Conservation (phyloP, 148 eudicot species). For the Rhododendron kiyosumense region DNA sequence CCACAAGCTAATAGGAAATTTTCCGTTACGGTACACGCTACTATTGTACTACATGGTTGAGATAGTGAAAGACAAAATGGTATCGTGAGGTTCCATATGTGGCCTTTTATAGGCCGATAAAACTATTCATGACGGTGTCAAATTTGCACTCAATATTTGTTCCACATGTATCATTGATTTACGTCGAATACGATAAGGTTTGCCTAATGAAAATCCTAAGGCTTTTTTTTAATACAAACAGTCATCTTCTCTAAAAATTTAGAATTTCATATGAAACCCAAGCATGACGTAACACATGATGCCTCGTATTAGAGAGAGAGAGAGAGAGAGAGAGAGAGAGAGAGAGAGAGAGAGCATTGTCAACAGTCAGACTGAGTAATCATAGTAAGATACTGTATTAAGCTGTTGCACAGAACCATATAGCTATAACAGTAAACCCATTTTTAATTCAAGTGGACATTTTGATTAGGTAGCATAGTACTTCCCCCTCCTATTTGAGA, state of each 20-base stretch:
- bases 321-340: background rate
- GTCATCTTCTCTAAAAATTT: background rate
- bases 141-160: background rate
- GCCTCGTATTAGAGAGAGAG: background rate
- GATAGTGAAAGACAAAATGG: background rate
- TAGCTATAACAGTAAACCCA: background rate
- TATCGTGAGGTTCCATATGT: background rate
- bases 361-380: background rate
- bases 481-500: background rate
- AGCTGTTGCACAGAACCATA: background rate
- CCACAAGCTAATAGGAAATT: background rate
- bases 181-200: background rate
- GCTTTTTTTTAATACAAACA: background rate
- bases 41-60: background rate
- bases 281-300: constrained; percentile 1
- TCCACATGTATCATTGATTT: background rate
- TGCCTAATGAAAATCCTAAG: background rate
- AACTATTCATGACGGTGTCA: background rate
- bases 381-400: background rate
- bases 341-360: background rate
- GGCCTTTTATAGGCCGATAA: background rate
- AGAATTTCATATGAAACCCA: constrained; percentile 4
- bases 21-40: background rate
- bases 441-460: background rate
- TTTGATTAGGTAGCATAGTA: background rate